Evolutionary conservation across 495 filamentous ascomycete species (phyloP).

Genomic region (Penicillium waksmanii): DNA sequence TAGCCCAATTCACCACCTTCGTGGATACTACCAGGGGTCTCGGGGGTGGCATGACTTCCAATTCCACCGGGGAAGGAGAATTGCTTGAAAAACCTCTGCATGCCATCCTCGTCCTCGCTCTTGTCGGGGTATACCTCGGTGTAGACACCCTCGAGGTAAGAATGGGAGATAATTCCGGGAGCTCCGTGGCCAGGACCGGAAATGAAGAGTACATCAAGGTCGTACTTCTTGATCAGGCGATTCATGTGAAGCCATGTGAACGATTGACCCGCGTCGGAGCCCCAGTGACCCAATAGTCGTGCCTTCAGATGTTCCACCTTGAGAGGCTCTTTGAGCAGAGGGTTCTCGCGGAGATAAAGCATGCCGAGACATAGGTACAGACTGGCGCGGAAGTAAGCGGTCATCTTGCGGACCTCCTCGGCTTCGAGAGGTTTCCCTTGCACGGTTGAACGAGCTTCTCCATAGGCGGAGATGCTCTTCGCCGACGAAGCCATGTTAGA

Average conservation of each 20-base stretch:
- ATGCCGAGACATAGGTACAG: conserved; percentile 74
- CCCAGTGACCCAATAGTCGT: conserved; percentile 73
- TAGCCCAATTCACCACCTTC: conserved; percentile 80
- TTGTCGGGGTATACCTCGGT: conserved; percentile 72
- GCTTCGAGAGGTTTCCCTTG: conserved; percentile 57
- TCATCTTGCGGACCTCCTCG: conserved; percentile 67
- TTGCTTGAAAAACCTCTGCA: conserved; percentile 75
- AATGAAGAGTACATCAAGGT: conserved; percentile 68
- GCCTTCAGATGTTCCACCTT: conserved; percentile 66
- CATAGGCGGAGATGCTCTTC: conserved; percentile 63
- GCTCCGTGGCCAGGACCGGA: conserved; percentile 76
- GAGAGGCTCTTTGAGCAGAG: conserved; percentile 65
- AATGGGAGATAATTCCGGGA: conserved; percentile 68
- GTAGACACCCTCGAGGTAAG: conserved; percentile 77
- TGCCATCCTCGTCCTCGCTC: conserved; percentile 62
- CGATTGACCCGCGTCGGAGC: conserved; percentile 71
- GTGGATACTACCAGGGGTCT: conserved; percentile 73
- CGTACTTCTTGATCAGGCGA: conserved; percentile 74
- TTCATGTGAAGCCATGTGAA: conserved; percentile 82
- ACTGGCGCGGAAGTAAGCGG: conserved; percentile 69
- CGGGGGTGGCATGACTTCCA: conserved; percentile 72
- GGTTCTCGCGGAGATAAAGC: conserved; percentile 72
- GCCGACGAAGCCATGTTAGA: conserved; percentile 14
- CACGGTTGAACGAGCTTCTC: conserved; percentile 66
- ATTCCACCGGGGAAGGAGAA: conserved; percentile 79